These are phyloP conservation scores for Fusarium tuaranense DNA, from an alignment of 2,329 filamentous ascomycete species.

Conservation along the genomic window DNA sequence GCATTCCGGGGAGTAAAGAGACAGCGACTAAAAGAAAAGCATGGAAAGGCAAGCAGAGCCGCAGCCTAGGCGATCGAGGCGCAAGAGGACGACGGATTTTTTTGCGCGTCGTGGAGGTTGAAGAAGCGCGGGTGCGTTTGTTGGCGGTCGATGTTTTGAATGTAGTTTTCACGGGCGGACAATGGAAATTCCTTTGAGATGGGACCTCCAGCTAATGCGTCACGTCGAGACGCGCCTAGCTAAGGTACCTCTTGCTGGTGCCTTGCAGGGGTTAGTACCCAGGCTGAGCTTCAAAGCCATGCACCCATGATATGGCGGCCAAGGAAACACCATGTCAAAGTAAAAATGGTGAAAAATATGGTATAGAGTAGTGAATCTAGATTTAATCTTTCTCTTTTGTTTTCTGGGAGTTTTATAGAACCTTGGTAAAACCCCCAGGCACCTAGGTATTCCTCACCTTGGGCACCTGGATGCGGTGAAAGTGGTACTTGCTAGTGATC, in stretches of 20 bases:
- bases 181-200: conserved; percentile 43
- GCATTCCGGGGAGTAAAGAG: conserved; percentile 64
- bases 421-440: background rate
- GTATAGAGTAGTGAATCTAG: background rate
- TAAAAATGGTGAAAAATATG: background rate
- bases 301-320: background rate
- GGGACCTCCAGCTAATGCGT: conserved; percentile 38
- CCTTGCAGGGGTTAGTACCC: conserved; percentile 14
- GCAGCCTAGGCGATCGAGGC: conserved; percentile 11
- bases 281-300: conserved; percentile 11
- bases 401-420: background rate
- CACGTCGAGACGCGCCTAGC: conserved; percentile 54
- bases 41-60: conserved; percentile 24
- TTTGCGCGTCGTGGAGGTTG: conserved; percentile 30
- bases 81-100: conserved; percentile 13
- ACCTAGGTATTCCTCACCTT: background rate
- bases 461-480: background rate
- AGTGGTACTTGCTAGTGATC: background rate
- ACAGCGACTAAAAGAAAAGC: conserved; percentile 30
- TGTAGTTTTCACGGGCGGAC: conserved; percentile 40
- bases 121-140: conserved; percentile 12
- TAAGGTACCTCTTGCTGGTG: conserved; percentile 13
- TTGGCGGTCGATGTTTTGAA: conserved; percentile 31
- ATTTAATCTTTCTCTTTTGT: background rate
- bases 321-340: background rate